Conservation (phyloP, 2,329 filamentous ascomycete genomes). For the Fusarium sp. region DNA sequence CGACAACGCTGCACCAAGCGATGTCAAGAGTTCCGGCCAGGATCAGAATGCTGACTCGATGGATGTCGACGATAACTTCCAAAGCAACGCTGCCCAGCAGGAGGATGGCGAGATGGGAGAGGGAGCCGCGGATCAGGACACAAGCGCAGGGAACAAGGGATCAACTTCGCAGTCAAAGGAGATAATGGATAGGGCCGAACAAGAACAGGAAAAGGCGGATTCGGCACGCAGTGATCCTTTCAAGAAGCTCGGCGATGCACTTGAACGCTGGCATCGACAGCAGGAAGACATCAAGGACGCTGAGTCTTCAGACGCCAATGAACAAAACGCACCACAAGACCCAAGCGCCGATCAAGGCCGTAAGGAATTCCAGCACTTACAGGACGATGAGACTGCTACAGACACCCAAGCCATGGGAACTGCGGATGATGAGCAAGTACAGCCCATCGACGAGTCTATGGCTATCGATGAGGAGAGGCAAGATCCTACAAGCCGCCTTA, state of each 20-base stretch:
- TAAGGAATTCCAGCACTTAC: conserved; percentile 92
- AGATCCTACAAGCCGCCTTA: conserved; percentile 55
- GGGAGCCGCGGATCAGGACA: conserved; percentile 70
- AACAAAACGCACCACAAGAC: conserved; percentile 56
- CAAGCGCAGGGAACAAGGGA: conserved; percentile 71
- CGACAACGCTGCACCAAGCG: conserved; percentile 71
- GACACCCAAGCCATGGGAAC: conserved; percentile 92
- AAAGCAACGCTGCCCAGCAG: conserved; percentile 69
- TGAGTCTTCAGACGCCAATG: conserved; percentile 53
- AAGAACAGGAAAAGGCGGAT: conserved; percentile 53
- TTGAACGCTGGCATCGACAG: conserved; percentile 92
- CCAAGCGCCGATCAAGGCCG: conserved; percentile 68
- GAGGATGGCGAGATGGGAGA: conserved; percentile 75
- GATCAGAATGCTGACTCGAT: conserved; percentile 72
- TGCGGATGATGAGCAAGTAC: conserved; percentile 86
- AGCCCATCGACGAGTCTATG: conserved; percentile 87
- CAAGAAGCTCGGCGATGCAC: conserved; percentile 91
- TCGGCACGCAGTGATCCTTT: conserved; percentile 73
- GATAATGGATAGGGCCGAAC: conserved; percentile 57
- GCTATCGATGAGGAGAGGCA: conserved; percentile 79
- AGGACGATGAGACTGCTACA: conserved; percentile 81
- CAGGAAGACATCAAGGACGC: conserved; percentile 80
- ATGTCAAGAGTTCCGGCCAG: conserved; percentile 70
- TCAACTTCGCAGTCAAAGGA: conserved; percentile 60
- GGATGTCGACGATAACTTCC: conserved; percentile 69